Evolutionary conservation across 2,329 filamentous ascomycete genomes (phyloP).

Genomic region (Aspergillus hiratsukae): DNA sequence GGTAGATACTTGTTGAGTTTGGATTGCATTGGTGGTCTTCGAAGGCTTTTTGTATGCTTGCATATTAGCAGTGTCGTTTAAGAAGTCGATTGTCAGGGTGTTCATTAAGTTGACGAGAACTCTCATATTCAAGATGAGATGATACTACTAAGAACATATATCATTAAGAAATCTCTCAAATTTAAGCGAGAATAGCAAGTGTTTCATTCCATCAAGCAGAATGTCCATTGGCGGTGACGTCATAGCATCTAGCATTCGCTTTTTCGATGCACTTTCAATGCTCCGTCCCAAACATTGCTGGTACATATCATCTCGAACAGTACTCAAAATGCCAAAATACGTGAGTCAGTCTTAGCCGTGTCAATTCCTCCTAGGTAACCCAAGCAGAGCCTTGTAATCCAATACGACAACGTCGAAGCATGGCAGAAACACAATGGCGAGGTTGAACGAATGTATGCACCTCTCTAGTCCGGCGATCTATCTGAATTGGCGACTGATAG

Average conservation of each 20-base stretch:
- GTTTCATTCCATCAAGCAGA: too few species aligned
- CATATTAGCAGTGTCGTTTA: not conserved
- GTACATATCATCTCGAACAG: not conserved
- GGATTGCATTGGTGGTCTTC: not conserved
- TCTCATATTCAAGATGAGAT: too few species aligned
- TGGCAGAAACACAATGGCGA: slow-evolving; percentile 9
- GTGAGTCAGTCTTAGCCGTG: not conserved
- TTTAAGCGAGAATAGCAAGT: too few species aligned
- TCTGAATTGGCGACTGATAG: not conserved
- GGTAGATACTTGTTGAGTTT: not conserved
- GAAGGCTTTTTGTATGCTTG: not conserved
- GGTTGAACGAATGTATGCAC: slow-evolving; percentile 12
- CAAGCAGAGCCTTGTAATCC: slow-evolving; percentile 9
- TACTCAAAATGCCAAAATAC: slow-evolving; percentile 16
- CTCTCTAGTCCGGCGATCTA: not conserved
- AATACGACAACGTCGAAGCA: slow-evolving; percentile 11
- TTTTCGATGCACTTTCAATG: not conserved
- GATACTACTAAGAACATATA: too few species aligned
- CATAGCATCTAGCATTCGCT: not conserved
- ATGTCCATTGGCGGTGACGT: not conserved
- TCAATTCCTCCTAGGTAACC: not conserved
- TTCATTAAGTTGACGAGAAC: not conserved
- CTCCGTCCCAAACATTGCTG: not conserved
- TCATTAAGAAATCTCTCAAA: not conserved
- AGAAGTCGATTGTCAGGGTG: not conserved